phyloP scores from a whole-genome alignment of 116 monocot genomes.

The Trichopus zeylanicus region DNA sequence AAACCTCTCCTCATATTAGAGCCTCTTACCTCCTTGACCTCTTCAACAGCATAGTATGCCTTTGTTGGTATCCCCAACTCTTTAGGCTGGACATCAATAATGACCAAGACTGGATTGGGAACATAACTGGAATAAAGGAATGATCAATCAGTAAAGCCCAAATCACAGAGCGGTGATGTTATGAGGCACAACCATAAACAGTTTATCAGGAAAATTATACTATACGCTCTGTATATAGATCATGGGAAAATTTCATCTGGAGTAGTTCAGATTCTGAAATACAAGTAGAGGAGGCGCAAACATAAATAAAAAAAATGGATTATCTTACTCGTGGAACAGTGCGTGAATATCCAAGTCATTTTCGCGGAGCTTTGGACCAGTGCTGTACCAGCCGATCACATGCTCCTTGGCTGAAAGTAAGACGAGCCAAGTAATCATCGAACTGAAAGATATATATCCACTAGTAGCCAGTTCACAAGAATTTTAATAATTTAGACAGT shows the following conservation, averaged over 20 bases:
- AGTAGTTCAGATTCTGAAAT: too few species aligned
- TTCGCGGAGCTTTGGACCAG: slow-evolving; percentile 84
- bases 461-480: not conserved
- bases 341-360: slow-evolving; percentile 93
- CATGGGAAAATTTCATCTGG: too few species aligned
- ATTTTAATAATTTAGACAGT: not conserved
- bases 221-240: too few species aligned
- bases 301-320: not conserved
- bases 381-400: slow-evolving; percentile 98
- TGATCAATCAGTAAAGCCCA: not conserved
- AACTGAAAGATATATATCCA: not conserved
- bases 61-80: slow-evolving; percentile 95
- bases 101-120: slow-evolving; percentile 86
- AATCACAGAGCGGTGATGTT: too few species aligned
- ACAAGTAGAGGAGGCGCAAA: too few species aligned
- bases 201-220: too few species aligned
- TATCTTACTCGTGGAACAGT: slow-evolving; percentile 73
- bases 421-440: slow-evolving; percentile 4
- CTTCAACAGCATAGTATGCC: slow-evolving; percentile 96
- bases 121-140: slow-evolving; percentile 63
- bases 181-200: too few species aligned
- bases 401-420: slow-evolving; percentile 80
- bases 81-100: slow-evolving; percentile 96
- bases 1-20: not conserved
- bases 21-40: slow-evolving; percentile 86